These are phyloP conservation scores for Spinellus fusiger DNA, from an alignment of 192 early-diverging fungal species.

Conservation along the genomic window DNA sequence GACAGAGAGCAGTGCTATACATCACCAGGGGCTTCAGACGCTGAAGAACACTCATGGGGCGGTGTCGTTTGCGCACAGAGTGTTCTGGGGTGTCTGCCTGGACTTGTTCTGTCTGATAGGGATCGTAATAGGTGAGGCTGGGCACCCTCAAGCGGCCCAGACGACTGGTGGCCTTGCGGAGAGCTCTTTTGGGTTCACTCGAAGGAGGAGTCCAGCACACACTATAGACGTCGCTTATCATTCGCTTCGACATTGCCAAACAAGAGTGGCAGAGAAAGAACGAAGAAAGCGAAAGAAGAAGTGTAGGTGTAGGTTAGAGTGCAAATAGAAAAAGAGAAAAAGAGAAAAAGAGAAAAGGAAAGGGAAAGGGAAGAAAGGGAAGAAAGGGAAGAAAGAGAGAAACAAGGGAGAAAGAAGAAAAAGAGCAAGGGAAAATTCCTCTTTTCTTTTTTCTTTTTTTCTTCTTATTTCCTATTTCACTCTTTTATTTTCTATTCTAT, in stretches of 20 bases:
- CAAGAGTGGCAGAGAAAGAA: background rate
- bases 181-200: background rate
- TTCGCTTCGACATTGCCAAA: background rate
- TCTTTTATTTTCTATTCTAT: too few species aligned
- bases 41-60: background rate
- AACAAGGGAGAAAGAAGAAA: background rate
- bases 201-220: background rate
- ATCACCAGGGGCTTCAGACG: background rate
- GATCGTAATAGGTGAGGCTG: background rate
- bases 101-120: constrained; percentile 6
- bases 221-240: background rate
- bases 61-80: background rate
- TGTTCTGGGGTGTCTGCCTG: background rate
- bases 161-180: background rate
- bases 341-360: background rate
- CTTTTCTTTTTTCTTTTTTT: background rate
- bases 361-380: background rate
- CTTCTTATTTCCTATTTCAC: background rate
- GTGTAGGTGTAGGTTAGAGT: background rate
- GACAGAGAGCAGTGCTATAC: background rate
- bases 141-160: background rate
- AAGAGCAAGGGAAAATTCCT: background rate
- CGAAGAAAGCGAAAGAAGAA: background rate
- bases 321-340: background rate
- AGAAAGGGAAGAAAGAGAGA: background rate